Evolutionary conservation across 2,329 filamentous ascomycete species (phyloP).

Genomic region (Talaromyces sp.): DNA sequence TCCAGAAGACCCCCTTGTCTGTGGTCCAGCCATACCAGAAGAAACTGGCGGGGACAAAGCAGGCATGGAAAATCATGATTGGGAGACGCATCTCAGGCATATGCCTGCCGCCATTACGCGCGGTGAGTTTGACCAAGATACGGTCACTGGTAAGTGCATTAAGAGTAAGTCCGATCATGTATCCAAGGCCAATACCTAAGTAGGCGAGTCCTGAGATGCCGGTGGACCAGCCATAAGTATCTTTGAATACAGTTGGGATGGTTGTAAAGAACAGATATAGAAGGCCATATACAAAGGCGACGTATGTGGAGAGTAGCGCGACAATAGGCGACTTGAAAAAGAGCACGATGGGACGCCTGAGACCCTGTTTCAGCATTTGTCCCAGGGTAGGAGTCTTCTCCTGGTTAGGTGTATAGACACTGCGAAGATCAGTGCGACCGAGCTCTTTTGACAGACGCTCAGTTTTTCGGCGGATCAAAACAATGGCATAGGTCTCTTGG

Average conservation of each 20-base stretch:
- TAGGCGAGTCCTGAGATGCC: constrained; percentile 50
- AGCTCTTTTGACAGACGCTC: constrained; percentile 23
- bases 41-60: constrained; percentile 58
- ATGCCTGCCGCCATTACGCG: constrained; percentile 41
- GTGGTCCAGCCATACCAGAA: constrained; percentile 63
- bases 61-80: constrained; percentile 56
- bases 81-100: constrained; percentile 54
- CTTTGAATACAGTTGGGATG: constrained; percentile 52
- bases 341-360: constrained; percentile 37
- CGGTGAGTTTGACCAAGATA: constrained; percentile 27
- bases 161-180: constrained; percentile 35
- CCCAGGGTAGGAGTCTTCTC: constrained; percentile 3
- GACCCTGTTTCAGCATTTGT: constrained; percentile 5
- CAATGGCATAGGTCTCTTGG: constrained; percentile 30
- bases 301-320: constrained; percentile 53
- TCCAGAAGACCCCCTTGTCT: constrained; percentile 55
- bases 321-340: constrained; percentile 56
- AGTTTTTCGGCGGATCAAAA: constrained; percentile 30
- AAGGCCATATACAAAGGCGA: constrained; percentile 55
- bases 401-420: constrained; percentile 19
- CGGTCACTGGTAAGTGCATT: constrained; percentile 37
- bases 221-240: constrained; percentile 49
- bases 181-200: constrained; percentile 51
- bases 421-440: constrained; percentile 25
- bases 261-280: constrained; percentile 58